Base-by-base conservation (phyloP, 805 yeast species). In the Cyberlindnera maclurae region DNA sequence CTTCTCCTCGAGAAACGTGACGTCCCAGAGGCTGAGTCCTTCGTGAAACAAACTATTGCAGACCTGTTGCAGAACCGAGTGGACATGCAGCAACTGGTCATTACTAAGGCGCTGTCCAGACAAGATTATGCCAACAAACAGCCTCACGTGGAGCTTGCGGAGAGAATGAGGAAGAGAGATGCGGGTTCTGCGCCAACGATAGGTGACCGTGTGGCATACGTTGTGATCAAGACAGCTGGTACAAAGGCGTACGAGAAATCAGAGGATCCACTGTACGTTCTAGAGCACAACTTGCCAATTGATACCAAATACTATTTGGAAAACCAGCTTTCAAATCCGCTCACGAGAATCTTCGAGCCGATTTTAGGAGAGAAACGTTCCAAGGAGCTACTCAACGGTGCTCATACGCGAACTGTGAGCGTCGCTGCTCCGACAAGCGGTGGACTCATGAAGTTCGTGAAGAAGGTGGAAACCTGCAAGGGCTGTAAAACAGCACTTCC, bases 141-240 rank as follows among this genome's bases (percentile, higher is more conserved):
- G 60, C 97, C 98, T 0, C 99, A 93, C 60, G 95, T 89, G 20
- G 97, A 90, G 50, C 71, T 93, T 33, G 96, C 98, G 0, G 96
- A 89, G 53, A 72, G 97, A 51, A 93, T 93, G 97, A 74, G 79
- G 38, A 87, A 88, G 58, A 81, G 99, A 68, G 99, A 93, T 57
- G 82, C 95, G 0, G 99, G 99, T 17, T 82, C 95, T 7, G 98
- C 98, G 1, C 98, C 98, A 4, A 79, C 87, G 11, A 72, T 93
- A 34, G 99, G 99, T 41, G 99, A 93, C 58, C 84, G 99, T 64
- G 97, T 93, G 26, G 97, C 97, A 5, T 93, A 90, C 57, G 98
- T 93, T 27, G 89, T 93, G 42, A 82, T 85, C 49, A 76, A 77
- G 54, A 79, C 90, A 0, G 81, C 86, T 5, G 84, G 86, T 41